phyloP scores from a whole-genome alignment of 2,329 filamentous ascomycete species.

The Sarocladium oryzae region DNA sequence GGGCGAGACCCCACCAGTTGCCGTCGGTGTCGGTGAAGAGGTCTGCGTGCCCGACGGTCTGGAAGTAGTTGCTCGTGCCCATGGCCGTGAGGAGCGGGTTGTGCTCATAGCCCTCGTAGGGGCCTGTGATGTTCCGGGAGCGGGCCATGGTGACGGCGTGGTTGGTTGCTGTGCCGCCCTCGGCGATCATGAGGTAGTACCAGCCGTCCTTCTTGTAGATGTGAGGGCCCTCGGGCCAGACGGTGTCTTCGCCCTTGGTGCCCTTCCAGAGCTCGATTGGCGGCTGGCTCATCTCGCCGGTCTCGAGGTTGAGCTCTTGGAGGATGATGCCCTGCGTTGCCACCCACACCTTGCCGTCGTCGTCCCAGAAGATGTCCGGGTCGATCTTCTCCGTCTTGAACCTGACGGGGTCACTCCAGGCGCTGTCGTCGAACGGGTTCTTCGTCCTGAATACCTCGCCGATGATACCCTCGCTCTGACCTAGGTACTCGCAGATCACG shows the following conservation, averaged over 20 bases:
- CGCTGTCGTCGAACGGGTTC: constrained; percentile 16
- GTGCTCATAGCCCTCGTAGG: constrained; percentile 26
- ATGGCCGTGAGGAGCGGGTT: constrained; percentile 33
- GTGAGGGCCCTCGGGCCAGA: constrained; percentile 45
- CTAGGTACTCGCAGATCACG: constrained; percentile 16
- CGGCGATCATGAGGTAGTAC: constrained; percentile 38
- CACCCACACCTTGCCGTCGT: constrained; percentile 47
- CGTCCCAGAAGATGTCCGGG: constrained; percentile 45
- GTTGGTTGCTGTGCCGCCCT: constrained; percentile 34
- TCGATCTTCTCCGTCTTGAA: constrained; percentile 30
- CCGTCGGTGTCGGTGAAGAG: constrained; percentile 26
- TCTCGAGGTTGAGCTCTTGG: constrained; percentile 30
- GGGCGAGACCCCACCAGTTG: constrained; percentile 40
- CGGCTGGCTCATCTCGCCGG: constrained; percentile 32
- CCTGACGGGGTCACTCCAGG: constrained; percentile 20
- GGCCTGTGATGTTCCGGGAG: constrained; percentile 25
- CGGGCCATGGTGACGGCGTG: constrained; percentile 32
- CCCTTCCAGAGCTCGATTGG: constrained; percentile 41
- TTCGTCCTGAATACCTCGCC: constrained; percentile 14
- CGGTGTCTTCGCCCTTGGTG: constrained; percentile 25
- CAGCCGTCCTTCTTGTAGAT: constrained; percentile 34
- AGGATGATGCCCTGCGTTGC: constrained; percentile 24
- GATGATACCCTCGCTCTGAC: constrained; percentile 10
- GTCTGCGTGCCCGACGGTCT: constrained; percentile 26
- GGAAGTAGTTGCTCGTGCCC: constrained; percentile 22